Conservation (phyloP, 345 rosid species). For the Aquilaria sinensis region DNA sequence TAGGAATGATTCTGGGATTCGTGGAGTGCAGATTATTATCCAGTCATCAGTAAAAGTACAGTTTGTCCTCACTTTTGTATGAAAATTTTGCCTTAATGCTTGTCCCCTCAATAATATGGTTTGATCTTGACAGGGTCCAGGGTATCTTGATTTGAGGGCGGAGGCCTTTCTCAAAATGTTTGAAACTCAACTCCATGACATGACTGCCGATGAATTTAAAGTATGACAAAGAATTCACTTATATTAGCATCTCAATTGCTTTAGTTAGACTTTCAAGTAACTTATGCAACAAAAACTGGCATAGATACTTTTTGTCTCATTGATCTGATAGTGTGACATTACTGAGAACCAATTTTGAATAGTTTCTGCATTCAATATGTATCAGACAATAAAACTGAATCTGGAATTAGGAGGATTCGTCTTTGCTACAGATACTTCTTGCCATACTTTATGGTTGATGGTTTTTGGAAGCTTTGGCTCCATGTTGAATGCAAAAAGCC, state of each 20-base stretch:
- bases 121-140: constrained; percentile 52
- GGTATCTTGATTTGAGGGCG: constrained; percentile 72
- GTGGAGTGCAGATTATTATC: constrained; percentile 73
- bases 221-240: constrained; percentile 27
- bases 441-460: too few species aligned
- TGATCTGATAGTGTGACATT: too few species aligned
- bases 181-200: constrained; percentile 58
- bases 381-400: too few species aligned
- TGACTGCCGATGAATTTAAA: constrained; percentile 78
- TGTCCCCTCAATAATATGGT: neutral
- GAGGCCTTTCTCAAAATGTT: constrained; percentile 65
- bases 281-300: neutral
- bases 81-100: neutral
- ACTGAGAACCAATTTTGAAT: too few species aligned
- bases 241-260: neutral
- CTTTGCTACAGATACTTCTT: too few species aligned
- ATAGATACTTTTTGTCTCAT: neutral
- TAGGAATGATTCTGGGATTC: constrained; percentile 74
- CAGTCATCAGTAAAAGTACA: constrained; percentile 81
- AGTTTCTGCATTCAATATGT: too few species aligned
- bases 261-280: neutral
- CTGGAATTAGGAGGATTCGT: too few species aligned
- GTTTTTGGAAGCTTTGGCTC: too few species aligned
- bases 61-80: constrained; percentile 1
- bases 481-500: too few species aligned